phyloP scores from a whole-genome alignment of 805 yeast species.

The Peterozyma xylosa region DNA sequence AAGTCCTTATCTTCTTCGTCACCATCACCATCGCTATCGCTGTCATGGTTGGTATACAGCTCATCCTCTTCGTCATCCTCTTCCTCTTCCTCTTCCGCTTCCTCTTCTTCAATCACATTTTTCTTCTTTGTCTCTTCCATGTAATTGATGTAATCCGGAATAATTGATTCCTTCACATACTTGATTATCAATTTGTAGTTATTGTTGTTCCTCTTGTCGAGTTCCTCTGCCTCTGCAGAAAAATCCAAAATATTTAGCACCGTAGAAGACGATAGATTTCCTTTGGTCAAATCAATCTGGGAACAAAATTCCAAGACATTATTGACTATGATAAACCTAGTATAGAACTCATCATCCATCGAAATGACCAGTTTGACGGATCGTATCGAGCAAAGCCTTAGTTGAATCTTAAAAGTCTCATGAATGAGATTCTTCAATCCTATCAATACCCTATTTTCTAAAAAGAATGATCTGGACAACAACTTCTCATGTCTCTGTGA shows the following conservation, averaged over 20 bases:
- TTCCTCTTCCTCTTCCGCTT: conserved; percentile 7
- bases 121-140: not conserved
- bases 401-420: conserved; percentile 34
- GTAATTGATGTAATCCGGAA: conserved; percentile 7
- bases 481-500: conserved; percentile 53
- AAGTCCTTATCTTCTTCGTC: conserved; percentile 2
- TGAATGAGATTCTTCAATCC: conserved; percentile 47
- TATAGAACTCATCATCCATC: conserved; percentile 56
- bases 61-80: not conserved
- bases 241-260: conserved; percentile 48
- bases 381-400: conserved; percentile 62
- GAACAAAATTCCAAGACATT: conserved; percentile 44
- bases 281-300: conserved; percentile 30
- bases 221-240: conserved; percentile 19
- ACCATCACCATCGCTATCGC: conserved; percentile 8
- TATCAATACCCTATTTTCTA: conserved; percentile 48
- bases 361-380: conserved; percentile 57
- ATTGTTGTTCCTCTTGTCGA: conserved; percentile 2
- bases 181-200: conserved; percentile 23
- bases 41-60: conserved; percentile 1
- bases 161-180: conserved; percentile 18
- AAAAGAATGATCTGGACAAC: conserved; percentile 53
- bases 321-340: conserved; percentile 46
- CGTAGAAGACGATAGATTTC: conserved; percentile 61
- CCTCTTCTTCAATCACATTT: conserved; percentile 23